Evolutionary conservation across 192 early-diverging fungal species (phyloP), one percentile per base, ranked within the genome.

Genomic region (Gorgonomyces haynaldii): DNA sequence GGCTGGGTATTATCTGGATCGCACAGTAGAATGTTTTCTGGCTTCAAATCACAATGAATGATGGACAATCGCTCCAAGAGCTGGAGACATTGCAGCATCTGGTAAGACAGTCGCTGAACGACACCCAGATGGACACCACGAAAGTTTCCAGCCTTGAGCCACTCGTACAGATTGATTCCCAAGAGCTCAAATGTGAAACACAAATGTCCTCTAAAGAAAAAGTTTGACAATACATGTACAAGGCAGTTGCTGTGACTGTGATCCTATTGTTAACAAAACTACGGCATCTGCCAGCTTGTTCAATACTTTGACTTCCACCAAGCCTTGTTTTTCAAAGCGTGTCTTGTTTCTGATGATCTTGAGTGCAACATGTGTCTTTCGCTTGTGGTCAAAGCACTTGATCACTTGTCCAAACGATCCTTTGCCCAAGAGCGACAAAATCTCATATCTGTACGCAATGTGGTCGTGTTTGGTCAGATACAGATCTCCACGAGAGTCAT

Each of bases 301-400:
- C 42, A 98, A 68, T 39, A 98, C 90, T 60, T 91, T 91, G 39
- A 94, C 84, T 60, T 98, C 94, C 15, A 91, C 83, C 40, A 84
- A 62, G 12, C 89, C 95, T 54, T 96, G 95, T 53, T 83, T 81
- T 67, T 96, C 89, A 69, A 98, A 96, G 27, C 92, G 77, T 60
- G 85, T 86, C 76, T 91, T 91, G 69, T 96, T 98, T 39, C 90
- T 69, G 44, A 96, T 98, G 31, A 96, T 84, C 66, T 96, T 96
- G 39, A 96, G 71, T 8, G 92, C 95, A 27, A 88, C 85, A 42
- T 82, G 69, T 23, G 74, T 68, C 29, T 85, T 88, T 0, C 82
- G 78, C 53, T 89, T 91, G 69, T 98, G 94, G 64, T 98, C 94
- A 47, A 78, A 82, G 51, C 88, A 91, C 45, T 88, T 88, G 50